These are phyloP conservation scores for Ceratocystis ficicola DNA, from an alignment of 2,329 filamentous ascomycete genomes.

Conservation along the genomic window DNA sequence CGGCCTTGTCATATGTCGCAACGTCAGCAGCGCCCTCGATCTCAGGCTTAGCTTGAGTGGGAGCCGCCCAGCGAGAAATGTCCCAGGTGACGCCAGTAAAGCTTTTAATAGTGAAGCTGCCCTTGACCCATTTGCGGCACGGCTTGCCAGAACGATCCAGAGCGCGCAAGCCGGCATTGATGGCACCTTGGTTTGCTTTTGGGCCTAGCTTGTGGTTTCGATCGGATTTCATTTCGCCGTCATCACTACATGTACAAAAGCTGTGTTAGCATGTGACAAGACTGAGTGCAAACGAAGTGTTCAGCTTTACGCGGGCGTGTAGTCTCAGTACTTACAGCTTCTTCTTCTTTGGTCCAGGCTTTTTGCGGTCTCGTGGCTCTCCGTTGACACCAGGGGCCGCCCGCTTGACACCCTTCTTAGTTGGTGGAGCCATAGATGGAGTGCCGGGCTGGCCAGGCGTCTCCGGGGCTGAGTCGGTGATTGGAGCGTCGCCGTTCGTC, in stretches of 20 bases:
- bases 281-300: constrained; percentile 1
- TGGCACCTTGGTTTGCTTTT: constrained; percentile 92
- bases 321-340: constrained; percentile 45
- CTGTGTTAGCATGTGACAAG: constrained; percentile 16
- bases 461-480: constrained; percentile 45
- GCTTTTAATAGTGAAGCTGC: constrained; percentile 73
- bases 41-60: constrained; percentile 42
- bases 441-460: constrained; percentile 47
- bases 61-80: constrained; percentile 70
- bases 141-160: constrained; percentile 86
- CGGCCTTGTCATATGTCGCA: constrained; percentile 30
- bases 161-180: constrained; percentile 89
- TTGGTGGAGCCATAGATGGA: constrained; percentile 53
- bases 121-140: constrained; percentile 81
- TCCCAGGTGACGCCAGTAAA: constrained; percentile 83
- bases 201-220: constrained; percentile 73
- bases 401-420: constrained; percentile 66
- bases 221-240: constrained; percentile 46
- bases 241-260: constrained; percentile 35
- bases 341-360: constrained; percentile 96
- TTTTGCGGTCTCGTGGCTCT: constrained; percentile 60
- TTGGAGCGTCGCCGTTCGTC: constrained; percentile 42
- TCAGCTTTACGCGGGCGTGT: constrained; percentile 45
- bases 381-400: constrained; percentile 54
- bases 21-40: constrained; percentile 35